Evolutionary conservation across 2,329 filamentous ascomycete genomes (phyloP).

Genomic region (Ceratocystiopsis brevicomis): DNA sequence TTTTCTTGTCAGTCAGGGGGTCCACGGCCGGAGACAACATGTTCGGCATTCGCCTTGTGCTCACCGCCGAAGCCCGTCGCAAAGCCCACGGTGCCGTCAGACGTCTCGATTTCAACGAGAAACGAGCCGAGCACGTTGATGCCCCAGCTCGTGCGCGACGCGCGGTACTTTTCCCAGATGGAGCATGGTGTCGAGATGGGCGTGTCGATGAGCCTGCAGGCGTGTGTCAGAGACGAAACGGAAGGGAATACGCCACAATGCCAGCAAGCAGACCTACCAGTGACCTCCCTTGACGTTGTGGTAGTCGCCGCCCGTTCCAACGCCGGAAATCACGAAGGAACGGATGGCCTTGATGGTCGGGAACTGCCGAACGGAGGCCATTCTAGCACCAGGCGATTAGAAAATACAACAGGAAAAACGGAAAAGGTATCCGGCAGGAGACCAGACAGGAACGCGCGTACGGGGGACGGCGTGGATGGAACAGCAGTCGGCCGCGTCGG

Average conservation of each 20-base stretch:
- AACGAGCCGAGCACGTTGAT: conserved; percentile 93
- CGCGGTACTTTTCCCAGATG: conserved; percentile 70
- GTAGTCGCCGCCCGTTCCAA: conserved; percentile 56
- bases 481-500: no score
- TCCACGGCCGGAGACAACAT: no score
- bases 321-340: conserved; percentile 52
- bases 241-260: neutral
- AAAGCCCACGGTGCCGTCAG: conserved; percentile 82
- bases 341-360: conserved; percentile 59
- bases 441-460: neutral
- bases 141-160: conserved; percentile 78
- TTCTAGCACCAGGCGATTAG: conserved; percentile 10
- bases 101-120: conserved; percentile 73
- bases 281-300: conserved; percentile 71
- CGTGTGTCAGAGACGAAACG: neutral
- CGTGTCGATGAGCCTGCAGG: conserved; percentile 67
- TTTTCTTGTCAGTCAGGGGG: no score
- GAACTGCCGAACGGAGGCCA: conserved; percentile 37
- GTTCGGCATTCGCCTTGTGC: no score
- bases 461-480: no score
- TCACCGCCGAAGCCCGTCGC: conserved; percentile 71
- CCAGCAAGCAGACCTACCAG: conserved; percentile 29
- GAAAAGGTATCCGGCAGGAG: neutral
- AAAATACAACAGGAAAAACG: neutral
- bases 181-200: conserved; percentile 89